These are phyloP conservation scores for Phanerochaete sordida DNA, from an alignment of 768 basidiomycete species.

Conservation along the genomic window DNA sequence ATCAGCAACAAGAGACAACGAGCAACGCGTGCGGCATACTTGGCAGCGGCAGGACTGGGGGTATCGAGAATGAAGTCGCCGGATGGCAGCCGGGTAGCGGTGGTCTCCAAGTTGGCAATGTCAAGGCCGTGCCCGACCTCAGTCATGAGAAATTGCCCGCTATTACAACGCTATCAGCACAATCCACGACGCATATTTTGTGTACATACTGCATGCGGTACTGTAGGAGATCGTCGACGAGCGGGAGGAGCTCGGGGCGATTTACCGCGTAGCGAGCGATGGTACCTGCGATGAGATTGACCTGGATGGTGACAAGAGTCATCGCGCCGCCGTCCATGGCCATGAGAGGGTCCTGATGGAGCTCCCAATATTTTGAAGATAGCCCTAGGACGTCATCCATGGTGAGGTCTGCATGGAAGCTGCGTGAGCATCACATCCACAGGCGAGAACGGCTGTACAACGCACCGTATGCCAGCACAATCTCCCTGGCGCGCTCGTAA, in stretches of 20 bases:
- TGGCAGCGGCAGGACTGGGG: slow-evolving; percentile 32
- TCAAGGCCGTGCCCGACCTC: slow-evolving; percentile 47
- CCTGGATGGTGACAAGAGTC: slow-evolving; percentile 25
- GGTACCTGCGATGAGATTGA: slow-evolving; percentile 24
- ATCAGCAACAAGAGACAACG: background rate
- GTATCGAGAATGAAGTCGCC: slow-evolving; percentile 38
- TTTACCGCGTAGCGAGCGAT: slow-evolving; percentile 18
- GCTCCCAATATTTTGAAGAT: slow-evolving; percentile 25
- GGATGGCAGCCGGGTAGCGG: slow-evolving; percentile 33
- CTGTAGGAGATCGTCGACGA: slow-evolving; percentile 23
- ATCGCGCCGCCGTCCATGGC: slow-evolving; percentile 21
- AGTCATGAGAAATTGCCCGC: slow-evolving; percentile 42
- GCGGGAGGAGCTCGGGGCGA: slow-evolving; percentile 21
- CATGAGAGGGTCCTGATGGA: slow-evolving; percentile 22
- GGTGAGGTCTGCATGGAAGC: slow-evolving; percentile 21
- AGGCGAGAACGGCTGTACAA: too few species aligned
- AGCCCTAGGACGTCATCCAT: slow-evolving; percentile 21
- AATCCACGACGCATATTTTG: background rate
- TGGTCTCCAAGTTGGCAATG: slow-evolving; percentile 40
- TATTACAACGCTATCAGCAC: slow-evolving; percentile 8
- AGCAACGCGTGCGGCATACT: slow-evolving; percentile 25
- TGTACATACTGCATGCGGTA: slow-evolving; percentile 24
- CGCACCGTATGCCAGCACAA: too few species aligned
- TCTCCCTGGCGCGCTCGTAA: too few species aligned
- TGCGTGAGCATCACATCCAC: too few species aligned